These are phyloP conservation scores for Aureobasidium uvarum DNA, from an alignment of 2,329 filamentous ascomycete species.

Conservation along the genomic window DNA sequence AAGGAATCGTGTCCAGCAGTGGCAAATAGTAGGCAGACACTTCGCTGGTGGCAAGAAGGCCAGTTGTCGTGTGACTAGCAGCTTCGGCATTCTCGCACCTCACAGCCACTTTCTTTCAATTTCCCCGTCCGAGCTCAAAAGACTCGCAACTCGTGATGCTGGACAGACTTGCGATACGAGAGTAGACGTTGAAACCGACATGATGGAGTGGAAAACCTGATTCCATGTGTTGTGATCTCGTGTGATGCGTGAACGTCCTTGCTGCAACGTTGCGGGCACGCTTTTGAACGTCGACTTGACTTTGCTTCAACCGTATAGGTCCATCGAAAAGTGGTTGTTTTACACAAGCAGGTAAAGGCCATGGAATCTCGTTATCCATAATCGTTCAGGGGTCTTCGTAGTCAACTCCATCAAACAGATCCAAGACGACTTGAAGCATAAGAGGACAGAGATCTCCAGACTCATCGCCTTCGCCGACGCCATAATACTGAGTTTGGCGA, in stretches of 20 bases:
- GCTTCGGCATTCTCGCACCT: neutral
- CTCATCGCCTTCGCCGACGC: slow-evolving; percentile 44
- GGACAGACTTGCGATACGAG: neutral
- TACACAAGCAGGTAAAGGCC: neutral
- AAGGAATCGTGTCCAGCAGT: neutral
- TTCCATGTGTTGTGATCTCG: neutral
- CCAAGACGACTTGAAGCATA: slow-evolving; percentile 47
- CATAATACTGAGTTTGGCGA: slow-evolving; percentile 44
- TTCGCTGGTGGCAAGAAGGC: neutral
- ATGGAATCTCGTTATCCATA: neutral
- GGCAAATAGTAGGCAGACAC: neutral
- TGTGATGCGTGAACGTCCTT: neutral
- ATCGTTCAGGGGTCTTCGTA: slow-evolving; percentile 43
- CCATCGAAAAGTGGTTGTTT: neutral
- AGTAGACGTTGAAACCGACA: neutral
- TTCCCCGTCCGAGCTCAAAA: neutral
- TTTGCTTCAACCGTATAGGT: neutral
- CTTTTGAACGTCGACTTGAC: neutral
- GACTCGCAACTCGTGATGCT: neutral
- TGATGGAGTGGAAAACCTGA: neutral
- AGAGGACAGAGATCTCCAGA: slow-evolving; percentile 43
- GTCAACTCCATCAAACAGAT: slow-evolving; percentile 47
- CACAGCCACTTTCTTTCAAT: neutral
- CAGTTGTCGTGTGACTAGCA: neutral
- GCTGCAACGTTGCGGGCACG: neutral